Conservation (phyloP, 140 eudicot genomes). For the Erigeron philadelphicus region DNA sequence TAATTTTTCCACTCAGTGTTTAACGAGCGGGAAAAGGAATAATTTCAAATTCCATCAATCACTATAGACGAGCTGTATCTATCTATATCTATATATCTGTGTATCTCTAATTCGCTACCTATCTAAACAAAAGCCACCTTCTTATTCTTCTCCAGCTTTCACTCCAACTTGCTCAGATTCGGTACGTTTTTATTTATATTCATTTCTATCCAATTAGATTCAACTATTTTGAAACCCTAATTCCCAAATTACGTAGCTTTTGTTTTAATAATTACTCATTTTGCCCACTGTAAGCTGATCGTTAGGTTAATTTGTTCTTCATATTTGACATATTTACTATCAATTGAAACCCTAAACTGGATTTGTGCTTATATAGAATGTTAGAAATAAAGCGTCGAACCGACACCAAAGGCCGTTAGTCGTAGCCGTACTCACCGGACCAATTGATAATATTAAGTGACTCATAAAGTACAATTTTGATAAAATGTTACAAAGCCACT, state of each 20-base stretch:
- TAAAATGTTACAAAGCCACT: no score
- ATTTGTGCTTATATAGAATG: not conserved
- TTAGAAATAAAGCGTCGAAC: not conserved
- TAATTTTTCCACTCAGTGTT: not conserved
- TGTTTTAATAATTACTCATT: not conserved
- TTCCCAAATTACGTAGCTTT: not conserved
- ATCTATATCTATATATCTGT: not conserved
- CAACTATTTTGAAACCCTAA: slow-evolving; percentile 15
- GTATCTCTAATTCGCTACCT: no score
- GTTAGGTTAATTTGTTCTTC: not conserved
- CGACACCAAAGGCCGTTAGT: no score
- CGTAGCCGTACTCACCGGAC: not conserved
- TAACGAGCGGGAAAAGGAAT: slow-evolving; percentile 18
- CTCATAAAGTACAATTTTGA: not conserved
- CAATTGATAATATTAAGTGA: not conserved
- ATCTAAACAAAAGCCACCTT: not conserved
- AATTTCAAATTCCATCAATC: slow-evolving; percentile 11
- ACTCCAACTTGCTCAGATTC: not conserved
- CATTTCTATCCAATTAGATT: not conserved
- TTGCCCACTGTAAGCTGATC: not conserved
- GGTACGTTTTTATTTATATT: not conserved
- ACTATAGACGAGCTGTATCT: not conserved
- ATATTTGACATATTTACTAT: not conserved
- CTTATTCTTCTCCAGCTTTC: slow-evolving; percentile 5
- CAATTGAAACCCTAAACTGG: not conserved